Base-by-base conservation (phyloP, 2,329 filamentous ascomycete genomes). In the Aspergillus unguis region DNA sequence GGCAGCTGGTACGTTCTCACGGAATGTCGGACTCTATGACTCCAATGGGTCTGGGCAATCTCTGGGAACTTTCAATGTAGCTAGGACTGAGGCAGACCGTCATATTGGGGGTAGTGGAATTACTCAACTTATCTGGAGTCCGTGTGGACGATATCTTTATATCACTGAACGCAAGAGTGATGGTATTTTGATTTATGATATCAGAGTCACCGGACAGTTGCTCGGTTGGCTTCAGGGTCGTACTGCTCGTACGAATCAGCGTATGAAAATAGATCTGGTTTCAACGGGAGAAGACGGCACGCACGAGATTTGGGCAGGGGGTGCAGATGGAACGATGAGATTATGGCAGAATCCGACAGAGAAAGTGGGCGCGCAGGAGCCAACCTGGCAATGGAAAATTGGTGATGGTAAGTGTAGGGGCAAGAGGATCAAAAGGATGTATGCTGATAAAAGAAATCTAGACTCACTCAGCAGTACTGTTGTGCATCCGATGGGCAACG, bases 281-380 rank as follows among this genome's bases (percentile, higher is more conserved):
- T 46, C 65, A 29, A 58, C 62, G 55, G 43, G 67, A 47, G 42
- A 66, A 23, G 61, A 63, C 27, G 69, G 65, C 8, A 69, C 72
- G 6, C 74, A 78, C 59, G 80, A 85, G 60, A 67, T 86, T 23
- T 85, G 82, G 82, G 76, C 73, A 42, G 84, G 84, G 7, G 82
- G 82, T 0, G 75, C 66, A 1, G 83, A 86, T 70, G 83, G 84
- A 0, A 61, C 59, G 17, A 71, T 82, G 50, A 71, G 79, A 52
- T 69, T 75, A 49, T 83, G 80, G 80, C 70, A 66, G 38, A 70
- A 77, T 53, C 72, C 77, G 1, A 67, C 73, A n/a, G 58, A 64
- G 36, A 61, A 58, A 23, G 71, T 71, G 50, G 78, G 75, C 7
- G 65, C 68, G 3, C 64, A 76, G 33, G 58, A 66, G 23, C 73